Evolutionary conservation across 768 basidiomycete species (phyloP), one percentile per base, ranked within the genome.

Genomic region (Rhodotorula babjevae): DNA sequence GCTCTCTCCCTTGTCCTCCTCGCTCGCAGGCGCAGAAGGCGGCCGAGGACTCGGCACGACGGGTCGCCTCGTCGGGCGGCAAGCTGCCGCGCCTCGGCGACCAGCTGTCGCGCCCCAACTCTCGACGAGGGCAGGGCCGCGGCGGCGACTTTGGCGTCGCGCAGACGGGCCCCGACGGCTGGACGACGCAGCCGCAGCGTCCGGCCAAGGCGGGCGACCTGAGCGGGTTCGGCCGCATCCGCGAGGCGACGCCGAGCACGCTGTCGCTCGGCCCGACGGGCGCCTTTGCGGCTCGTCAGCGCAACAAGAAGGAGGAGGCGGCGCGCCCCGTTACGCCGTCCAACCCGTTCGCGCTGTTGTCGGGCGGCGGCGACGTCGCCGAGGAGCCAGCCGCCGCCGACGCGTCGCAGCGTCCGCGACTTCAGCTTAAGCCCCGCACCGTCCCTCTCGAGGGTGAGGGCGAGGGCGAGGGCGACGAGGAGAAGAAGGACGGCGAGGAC

Each of bases 171-270:
- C 85, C 89, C 44, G 93, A 97, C 71, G 91, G 91, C n/a, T 97
- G 94, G 93, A 81, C 81, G 56, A 87, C 90, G 68, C 82, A 82
- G 46, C 72, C 85, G 65, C 86, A 87, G 33, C 86, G 87, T 40
- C 87, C 87, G 53, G 82, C 89, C 68, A 90, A 92, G 82, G 91
- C 88, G 61, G 92, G 92, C 31, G 91, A 94, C 81, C 84, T 94
- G 65, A 88, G 90, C 56, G 86, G 89, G 71, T 94, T 95, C 75
- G 92, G 93, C 76, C 92, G 93, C 84, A 90, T 95, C 80, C 88
- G 82, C 79, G 86, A 86, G 10, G 36, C 74, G 82, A 85, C 78
- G 31, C 69, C 79, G 2, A 66, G 69, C 55, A 84, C 88, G 2
- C 87, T 89, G 82, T 87, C 87, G 1, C 91, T 96, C 80, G 92